Base-by-base conservation (phyloP, 176 grass and related monocot species). In the Puccinellia tenuiflora region DNA sequence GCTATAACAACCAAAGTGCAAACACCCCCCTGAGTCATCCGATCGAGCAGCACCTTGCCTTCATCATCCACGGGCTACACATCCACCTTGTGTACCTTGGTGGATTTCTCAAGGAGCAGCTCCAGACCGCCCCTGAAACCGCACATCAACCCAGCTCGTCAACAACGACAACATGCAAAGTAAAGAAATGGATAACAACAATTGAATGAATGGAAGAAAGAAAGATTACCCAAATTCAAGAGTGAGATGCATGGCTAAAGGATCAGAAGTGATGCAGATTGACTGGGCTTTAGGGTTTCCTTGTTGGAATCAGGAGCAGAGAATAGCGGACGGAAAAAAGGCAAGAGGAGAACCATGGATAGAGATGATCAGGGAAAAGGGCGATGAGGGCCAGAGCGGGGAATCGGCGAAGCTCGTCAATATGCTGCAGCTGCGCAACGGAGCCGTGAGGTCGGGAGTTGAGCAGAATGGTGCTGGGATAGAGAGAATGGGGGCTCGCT, bases 201-300 rank as follows among this genome's bases (percentile, higher is more conserved):
- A 30, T 6, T 28, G 7, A 76, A 11, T 17, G 1, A 54, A n/a
- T 46, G 71, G 45, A n/a, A n/a, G n/a, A n/a, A 68, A 22, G 64
- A 52, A 54, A 79, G 52, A 29, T 65, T 80, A 97, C 96, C 96
- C 92, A 77, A 98, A 98, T 72, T 95, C 92, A 60, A 95, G 92
- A 85, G 83, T 85, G 71, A 98, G 88, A 87, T 79, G 90, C 96
- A 98, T 98, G 21, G 50, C 78, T 60, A 25, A 51, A 83, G 71
- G 84, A 43, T 79, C 24, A 47, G 40, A 47, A 72, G 40, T 7
- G 40, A 48, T 20, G 42, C 69, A 29, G 42, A 73, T 18, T 73
- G 69, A 48, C 6, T 29, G 16, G 24, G 69, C 3, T 29, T 47
- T 47, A 73, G 42, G 40, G 40, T 73, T 73, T 73, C 25, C 42